Evolutionary conservation across 139 green algal species (phyloP), one percentile per base, ranked within the genome.

Genomic region (Chlorella sp.): DNA sequence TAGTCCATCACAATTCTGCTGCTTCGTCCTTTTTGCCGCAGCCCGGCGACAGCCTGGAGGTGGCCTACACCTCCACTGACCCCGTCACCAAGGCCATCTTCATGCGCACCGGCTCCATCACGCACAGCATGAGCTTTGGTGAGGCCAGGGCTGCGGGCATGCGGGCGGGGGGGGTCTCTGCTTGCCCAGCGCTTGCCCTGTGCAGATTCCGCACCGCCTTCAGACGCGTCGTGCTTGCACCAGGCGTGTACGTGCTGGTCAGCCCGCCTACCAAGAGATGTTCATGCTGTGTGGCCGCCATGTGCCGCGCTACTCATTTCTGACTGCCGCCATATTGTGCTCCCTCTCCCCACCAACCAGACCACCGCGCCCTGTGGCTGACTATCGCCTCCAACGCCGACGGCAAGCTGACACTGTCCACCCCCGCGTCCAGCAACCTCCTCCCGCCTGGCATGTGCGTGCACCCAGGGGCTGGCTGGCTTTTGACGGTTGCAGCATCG

Each of bases 101-200:
- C 22, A 51, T 82, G 58, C 76, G 76, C 28, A 82, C 41, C 11
- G 76, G 38, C 2, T 40, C 76, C 28, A n/a, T 73, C 76, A 82
- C 76, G 7, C 76, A 82, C 76, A 73, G 58, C 17, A 82, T 82
- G 76, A 19, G 36, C 2, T 82, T 82, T 41, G 76, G 76, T 82
- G 76, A 72, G 76, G 7, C 40, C n/a, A n/a, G n/a, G n/a, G n/a
- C n/a, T 16, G 16, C 41, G 22, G 34, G 28, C 19, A 5, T 36
- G 40, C 22, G 26, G 26, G 41, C 41, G 34, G 6, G n/a, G 17
- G 34, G 9, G n/a, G 26, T 17, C 24, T 48, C 11, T 36, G 64
- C 28, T 13, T 70, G 64, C 28, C 28, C 64, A 70, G 60, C 60
- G 64, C 28, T 2, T 36, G n/a, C n/a, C n/a, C n/a, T n/a, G n/a